Percentiles rank a stretch among this genome's conserved stretches.
phyloP scores from a whole-genome alignment of 1,284 basidiomycete genomes.

The Xerocomus amazonicus region DNA sequence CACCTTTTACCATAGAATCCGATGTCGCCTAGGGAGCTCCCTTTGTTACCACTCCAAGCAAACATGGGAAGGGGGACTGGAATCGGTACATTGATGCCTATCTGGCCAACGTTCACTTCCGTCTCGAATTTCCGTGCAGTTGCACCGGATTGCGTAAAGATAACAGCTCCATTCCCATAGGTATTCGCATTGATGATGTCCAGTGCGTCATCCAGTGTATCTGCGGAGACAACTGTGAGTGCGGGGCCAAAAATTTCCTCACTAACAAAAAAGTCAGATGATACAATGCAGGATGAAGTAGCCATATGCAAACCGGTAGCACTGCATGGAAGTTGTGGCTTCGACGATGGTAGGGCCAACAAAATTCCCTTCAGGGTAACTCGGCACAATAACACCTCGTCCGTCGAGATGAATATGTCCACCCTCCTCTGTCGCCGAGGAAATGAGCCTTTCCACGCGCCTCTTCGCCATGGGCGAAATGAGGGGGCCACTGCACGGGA shows the following conservation, averaged over 20 bases:
- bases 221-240: slow-evolving; percentile 74
- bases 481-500: slow-evolving; percentile 73
- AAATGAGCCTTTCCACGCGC: slow-evolving; percentile 76
- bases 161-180: slow-evolving; percentile 94
- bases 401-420: slow-evolving; percentile 90
- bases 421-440: slow-evolving; percentile 80
- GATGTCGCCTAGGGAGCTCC: slow-evolving; percentile 83
- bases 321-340: slow-evolving; percentile 78
- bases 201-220: slow-evolving; percentile 90
- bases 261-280: slow-evolving; percentile 38
- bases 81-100: slow-evolving; percentile 93
- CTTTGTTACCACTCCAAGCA: slow-evolving; percentile 91
- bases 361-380: slow-evolving; percentile 91
- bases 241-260: slow-evolving; percentile 97
- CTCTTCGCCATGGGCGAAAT: slow-evolving; percentile 87
- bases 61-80: slow-evolving; percentile 92
- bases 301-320: slow-evolving; percentile 67
- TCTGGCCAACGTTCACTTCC: slow-evolving; percentile 84
- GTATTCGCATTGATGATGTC: slow-evolving; percentile 85
- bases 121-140: slow-evolving; percentile 93
- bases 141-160: slow-evolving; percentile 96
- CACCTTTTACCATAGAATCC: slow-evolving; percentile 87
- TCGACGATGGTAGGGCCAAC: slow-evolving; percentile 92
- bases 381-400: slow-evolving; percentile 62
- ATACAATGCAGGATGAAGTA: not conserved